Base-by-base conservation (phyloP, 1,284 basidiomycete genomes). In the Trametes hirsuta region DNA sequence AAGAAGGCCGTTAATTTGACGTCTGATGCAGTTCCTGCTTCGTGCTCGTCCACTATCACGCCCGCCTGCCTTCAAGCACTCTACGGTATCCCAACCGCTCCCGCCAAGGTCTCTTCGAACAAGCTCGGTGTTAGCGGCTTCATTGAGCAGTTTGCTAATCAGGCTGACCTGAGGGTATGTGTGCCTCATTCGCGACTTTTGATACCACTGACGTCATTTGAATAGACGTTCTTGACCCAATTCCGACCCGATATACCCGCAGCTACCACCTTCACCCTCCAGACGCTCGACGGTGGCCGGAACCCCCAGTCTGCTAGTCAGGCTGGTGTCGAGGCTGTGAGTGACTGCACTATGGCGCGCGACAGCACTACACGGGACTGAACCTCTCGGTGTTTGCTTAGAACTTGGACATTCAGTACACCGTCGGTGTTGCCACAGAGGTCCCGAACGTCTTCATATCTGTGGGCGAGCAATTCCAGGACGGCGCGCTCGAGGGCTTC, bases 361-460 rank as follows among this genome's bases (percentile, higher is more conserved):
- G 22, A n/a, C n/a, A 58, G n/a, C n/a, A 47, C 9, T 36, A 6
- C 30, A 8, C 8, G 30, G 41, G 4, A 24, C 34, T 47, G 21
- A 47, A 15, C 15, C 10, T 24, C n/a, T 8, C 6, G 30, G 4
- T 44, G 37, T 39, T 10, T 14, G 12, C 49, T 0, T 6, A 68
- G 42, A 84, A 86, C 66, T 75, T 88, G 12, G 84, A 88, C 65
- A 82, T 86, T 41, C 84, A 89, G 74, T 87, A 86, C 61, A 81
- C 84, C 5, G 79, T 79, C 12, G 84, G 81, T 15, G 74, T 89
- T 14, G 68, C 68, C 4, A 62, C 63, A 10, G 64, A 53, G 35
- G 66, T 69, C n/a, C 66, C 66, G 5, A 60, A 56, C 2, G 53
- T 54, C n/a, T 87, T 68, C 55, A 60, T 67, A 55, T 83, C 73